Evolutionary conservation across 1,284 basidiomycete species (phyloP).

Genomic region (Rhodofomes roseus): DNA sequence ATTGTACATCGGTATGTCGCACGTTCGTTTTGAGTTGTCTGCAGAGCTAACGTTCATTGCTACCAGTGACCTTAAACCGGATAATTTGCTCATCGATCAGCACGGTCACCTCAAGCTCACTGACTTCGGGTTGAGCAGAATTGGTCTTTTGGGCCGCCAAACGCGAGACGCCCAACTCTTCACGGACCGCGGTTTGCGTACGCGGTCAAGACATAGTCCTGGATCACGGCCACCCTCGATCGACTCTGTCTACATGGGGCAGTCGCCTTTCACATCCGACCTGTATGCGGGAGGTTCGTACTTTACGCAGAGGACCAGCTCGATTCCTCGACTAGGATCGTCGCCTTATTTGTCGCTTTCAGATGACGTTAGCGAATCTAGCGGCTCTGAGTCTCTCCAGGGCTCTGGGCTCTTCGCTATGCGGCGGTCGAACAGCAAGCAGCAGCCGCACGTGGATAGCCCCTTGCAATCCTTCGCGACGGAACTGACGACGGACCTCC

Average conservation of each 20-base stretch:
- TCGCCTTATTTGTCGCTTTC: slow-evolving; percentile 63
- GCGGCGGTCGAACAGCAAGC: slow-evolving; percentile 33
- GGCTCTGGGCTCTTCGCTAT: slow-evolving; percentile 48
- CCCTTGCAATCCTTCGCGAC: slow-evolving; percentile 79
- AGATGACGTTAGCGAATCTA: slow-evolving; percentile 84
- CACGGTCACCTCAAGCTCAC: slow-evolving; percentile 96
- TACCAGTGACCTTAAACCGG: slow-evolving; percentile 91
- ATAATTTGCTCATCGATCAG: slow-evolving; percentile 95
- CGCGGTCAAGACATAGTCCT: slow-evolving; percentile 59
- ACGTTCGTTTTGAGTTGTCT: background rate
- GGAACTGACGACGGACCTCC: slow-evolving; percentile 78
- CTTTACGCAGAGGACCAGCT: slow-evolving; percentile 64
- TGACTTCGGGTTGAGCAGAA: slow-evolving; percentile 96
- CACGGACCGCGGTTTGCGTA: slow-evolving; percentile 39
- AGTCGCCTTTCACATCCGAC: slow-evolving; percentile 58
- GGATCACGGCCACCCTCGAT: slow-evolving; percentile 77
- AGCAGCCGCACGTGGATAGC: slow-evolving; percentile 56
- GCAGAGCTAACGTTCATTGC: background rate
- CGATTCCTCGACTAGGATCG: slow-evolving; percentile 53
- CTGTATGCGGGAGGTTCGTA: slow-evolving; percentile 63
- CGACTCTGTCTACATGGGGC: slow-evolving; percentile 76
- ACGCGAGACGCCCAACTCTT: slow-evolving; percentile 72
- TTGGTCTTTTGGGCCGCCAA: slow-evolving; percentile 95
- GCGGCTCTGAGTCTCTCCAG: slow-evolving; percentile 73
- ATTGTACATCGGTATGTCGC: slow-evolving; percentile 92